These are phyloP conservation scores for Lignosus rhinocerotis DNA, from an alignment of 1,284 basidiomycete genomes.

Conservation along the genomic window DNA sequence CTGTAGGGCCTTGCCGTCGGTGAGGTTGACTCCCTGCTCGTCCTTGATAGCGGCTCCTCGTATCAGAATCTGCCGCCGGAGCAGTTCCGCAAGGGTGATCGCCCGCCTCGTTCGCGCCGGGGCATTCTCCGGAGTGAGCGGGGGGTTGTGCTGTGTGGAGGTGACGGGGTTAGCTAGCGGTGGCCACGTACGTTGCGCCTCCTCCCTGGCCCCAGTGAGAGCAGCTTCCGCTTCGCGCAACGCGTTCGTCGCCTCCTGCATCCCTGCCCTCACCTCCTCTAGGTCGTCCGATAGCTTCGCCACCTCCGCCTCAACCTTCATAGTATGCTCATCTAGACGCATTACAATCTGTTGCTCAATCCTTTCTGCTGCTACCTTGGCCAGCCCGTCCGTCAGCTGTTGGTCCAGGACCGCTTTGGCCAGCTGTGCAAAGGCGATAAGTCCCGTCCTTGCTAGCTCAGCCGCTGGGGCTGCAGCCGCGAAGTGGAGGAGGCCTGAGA, in stretches of 20 bases:
- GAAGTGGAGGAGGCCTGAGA: not conserved
- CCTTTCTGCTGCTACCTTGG: not conserved
- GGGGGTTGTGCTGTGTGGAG: not conserved
- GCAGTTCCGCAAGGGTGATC: too few species aligned
- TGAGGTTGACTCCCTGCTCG: too few species aligned
- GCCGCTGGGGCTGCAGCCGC: not conserved
- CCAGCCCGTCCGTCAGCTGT: not conserved
- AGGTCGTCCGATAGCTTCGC: not conserved
- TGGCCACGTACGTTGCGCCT: too few species aligned
- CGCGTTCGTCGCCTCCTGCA: not conserved
- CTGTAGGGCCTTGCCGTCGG: not conserved
- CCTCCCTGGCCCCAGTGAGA: too few species aligned
- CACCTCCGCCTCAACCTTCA: not conserved
- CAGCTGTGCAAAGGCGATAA: not conserved
- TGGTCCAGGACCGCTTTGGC: not conserved
- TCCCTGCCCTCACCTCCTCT: not conserved
- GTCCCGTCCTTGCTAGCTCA: not conserved
- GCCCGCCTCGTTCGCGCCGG: not conserved
- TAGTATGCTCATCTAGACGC: not conserved
- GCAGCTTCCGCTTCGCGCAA: not conserved
- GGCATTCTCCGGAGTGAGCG: conserved; percentile 2
- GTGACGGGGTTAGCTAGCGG: too few species aligned
- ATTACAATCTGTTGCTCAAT: not conserved
- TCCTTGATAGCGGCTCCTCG: too few species aligned
- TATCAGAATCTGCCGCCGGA: too few species aligned